Evolutionary conservation across 2,329 filamentous ascomycete genomes (phyloP), one percentile per base, ranked within the genome.

Genomic region (Diaporthe caulivora): DNA sequence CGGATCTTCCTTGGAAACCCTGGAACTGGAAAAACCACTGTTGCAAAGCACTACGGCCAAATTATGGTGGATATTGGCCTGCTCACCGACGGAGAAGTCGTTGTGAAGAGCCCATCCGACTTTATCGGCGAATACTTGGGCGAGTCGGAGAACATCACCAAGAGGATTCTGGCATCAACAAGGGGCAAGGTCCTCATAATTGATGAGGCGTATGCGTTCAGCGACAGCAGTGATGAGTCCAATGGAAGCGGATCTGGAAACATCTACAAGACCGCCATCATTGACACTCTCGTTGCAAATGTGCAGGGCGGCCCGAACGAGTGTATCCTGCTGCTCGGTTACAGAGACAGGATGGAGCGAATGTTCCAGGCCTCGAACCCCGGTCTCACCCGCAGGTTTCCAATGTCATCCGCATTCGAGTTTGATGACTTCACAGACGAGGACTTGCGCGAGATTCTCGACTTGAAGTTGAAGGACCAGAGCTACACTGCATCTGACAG

Each of bases 301-400:
- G 88, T 95, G 0, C 93, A 95, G 74, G 92, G 88, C 74, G 87
- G 87, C 0, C 89, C 92, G 0, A 91, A 92, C 0, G 92, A 95
- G 7, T 95, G 92, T 75, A 91, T 95, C 0, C 83, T 95, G 0
- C 83, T 95, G 0, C 84, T 94, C 0, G 93, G 93, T 0, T 95
- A 95, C 81, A 86, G 90, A 65, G 88, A 91, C 0, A 85, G 92
- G 75, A 93, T 95, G 89, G 86, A 90, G 70, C 83, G 87, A 0
- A 94, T 95, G 92, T 91, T 95, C 75, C 89, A 91, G n/a, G 91
- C 92, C 44, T 89, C 90, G 60, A 95, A 95, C 74, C 92, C 92
- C 0, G 93, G 93, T 0, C 84, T 95, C 0, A 85, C 84, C 2
- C 84, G 93, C 37, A 86, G 93, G 0, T 95, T 95, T 74, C 90